Conservation (phyloP, 1,284 basidiomycete genomes). For the Microbotryum lychnidis-dioicae region DNA sequence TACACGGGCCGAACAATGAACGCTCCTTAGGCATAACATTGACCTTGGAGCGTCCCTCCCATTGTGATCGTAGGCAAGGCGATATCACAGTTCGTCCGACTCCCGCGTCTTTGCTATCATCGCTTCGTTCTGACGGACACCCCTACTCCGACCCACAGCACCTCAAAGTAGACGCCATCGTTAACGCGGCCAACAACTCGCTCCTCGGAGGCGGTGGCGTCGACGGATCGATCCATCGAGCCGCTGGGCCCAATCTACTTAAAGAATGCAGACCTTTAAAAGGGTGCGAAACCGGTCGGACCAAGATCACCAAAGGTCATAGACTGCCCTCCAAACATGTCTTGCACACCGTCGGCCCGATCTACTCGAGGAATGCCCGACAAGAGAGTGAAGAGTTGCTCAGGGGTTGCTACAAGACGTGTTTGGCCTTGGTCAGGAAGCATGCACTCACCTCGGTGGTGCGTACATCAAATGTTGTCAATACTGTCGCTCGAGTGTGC, state of each 20-base stretch:
- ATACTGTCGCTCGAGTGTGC: background rate
- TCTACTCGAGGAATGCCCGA: conserved; percentile 50
- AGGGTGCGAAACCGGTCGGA: conserved; percentile 72
- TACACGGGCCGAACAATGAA: background rate
- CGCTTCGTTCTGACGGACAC: background rate
- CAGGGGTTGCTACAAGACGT: conserved; percentile 61
- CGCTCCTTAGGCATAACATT: background rate
- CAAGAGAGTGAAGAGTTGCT: conserved; percentile 53
- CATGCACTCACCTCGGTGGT: conserved; percentile 49
- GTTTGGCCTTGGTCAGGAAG: conserved; percentile 56
- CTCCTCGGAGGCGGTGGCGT: conserved; percentile 69
- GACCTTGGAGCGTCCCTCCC: background rate
- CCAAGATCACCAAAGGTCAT: conserved; percentile 60
- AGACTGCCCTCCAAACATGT: conserved; percentile 54
- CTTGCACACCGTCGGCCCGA: conserved; percentile 85
- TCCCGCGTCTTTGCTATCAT: background rate
- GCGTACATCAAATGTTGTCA: background rate
- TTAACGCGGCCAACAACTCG: conserved; percentile 54
- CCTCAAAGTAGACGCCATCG: conserved; percentile 65
- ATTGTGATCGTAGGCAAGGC: conserved; percentile 50
- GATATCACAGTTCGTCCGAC: conserved; percentile 53
- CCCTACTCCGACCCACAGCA: conserved; percentile 26
- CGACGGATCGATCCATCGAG: conserved; percentile 76
- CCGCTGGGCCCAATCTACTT: conserved; percentile 65
- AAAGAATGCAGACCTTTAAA: conserved; percentile 63